Evolutionary conservation across 768 basidiomycete species (phyloP).

Genomic region (Lentinula sp.): DNA sequence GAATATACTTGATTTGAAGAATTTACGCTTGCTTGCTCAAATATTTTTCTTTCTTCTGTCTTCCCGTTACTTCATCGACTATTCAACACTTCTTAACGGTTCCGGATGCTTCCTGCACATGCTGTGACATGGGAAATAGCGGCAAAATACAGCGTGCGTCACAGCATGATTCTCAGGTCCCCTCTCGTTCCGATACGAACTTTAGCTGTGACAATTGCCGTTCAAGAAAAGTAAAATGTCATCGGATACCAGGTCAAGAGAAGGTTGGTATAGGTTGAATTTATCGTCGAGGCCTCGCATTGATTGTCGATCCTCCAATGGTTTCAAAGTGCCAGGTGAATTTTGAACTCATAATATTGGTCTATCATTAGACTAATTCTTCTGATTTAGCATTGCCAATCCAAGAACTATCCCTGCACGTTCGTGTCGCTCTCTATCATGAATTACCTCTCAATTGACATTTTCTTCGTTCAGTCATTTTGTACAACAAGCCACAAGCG

Average conservation of each 20-base stretch:
- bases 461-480: conserved; percentile 43
- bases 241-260: conserved; percentile 74
- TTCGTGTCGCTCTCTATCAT: conserved; percentile 33
- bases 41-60: background rate
- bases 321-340: conserved; percentile 59
- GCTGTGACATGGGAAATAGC: background rate
- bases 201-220: conserved; percentile 93
- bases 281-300: conserved; percentile 8
- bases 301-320: background rate
- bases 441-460: conserved; percentile 2
- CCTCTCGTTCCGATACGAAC: conserved; percentile 57
- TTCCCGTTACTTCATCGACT: background rate
- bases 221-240: conserved; percentile 85
- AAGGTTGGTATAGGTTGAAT: conserved; percentile 44
- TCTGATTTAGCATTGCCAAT: conserved; percentile 63
- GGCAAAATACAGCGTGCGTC: background rate
- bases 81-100: background rate
- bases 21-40: background rate
- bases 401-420: conserved; percentile 93
- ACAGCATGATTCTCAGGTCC: background rate
- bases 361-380: background rate
- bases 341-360: background rate
- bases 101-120: background rate
- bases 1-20: background rate
- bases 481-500: conserved; percentile 80